Conservation (phyloP, 1,139 yeast genomes). For the Pichia sp. region DNA sequence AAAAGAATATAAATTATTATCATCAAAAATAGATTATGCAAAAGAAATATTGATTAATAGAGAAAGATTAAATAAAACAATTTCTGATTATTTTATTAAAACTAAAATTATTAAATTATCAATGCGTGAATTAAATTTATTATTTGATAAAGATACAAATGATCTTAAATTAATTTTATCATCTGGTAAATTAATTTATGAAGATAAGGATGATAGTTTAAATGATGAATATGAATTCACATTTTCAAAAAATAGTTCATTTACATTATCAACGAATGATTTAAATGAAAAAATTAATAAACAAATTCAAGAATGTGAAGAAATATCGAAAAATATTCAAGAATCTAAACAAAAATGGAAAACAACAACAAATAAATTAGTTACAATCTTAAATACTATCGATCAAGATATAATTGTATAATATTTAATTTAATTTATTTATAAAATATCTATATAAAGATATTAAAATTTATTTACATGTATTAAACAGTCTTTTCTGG, state of each 20-base stretch:
- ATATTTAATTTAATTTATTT: not conserved
- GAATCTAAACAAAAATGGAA: constrained; percentile 24
- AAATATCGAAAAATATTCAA: constrained; percentile 19
- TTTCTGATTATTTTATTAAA: constrained; percentile 21
- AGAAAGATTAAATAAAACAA: constrained; percentile 21
- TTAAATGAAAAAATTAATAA: constrained; percentile 20
- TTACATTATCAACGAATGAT: constrained; percentile 21
- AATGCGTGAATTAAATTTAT: constrained; percentile 20
- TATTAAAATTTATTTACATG: constrained; percentile 2
- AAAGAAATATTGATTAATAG: constrained; percentile 21
- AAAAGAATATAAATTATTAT: constrained; percentile 19
- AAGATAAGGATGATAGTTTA: constrained; percentile 15
- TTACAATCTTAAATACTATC: constrained; percentile 9
- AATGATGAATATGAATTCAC: constrained; percentile 22
- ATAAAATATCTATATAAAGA: not conserved
- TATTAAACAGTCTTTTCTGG: not conserved
- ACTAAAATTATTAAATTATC: constrained; percentile 23
- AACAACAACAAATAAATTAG: constrained; percentile 7
- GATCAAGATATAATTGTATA: constrained; percentile 7
- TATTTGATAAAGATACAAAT: constrained; percentile 25
- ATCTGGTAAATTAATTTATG: constrained; percentile 22
- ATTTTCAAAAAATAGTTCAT: constrained; percentile 18
- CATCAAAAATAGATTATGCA: constrained; percentile 19
- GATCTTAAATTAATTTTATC: constrained; percentile 23
- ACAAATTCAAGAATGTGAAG: constrained; percentile 27